Evolutionary conservation across 2,329 filamentous ascomycete species (phyloP), one percentile per base, ranked within the genome.

Genomic region (Elsinoe ampelina): DNA sequence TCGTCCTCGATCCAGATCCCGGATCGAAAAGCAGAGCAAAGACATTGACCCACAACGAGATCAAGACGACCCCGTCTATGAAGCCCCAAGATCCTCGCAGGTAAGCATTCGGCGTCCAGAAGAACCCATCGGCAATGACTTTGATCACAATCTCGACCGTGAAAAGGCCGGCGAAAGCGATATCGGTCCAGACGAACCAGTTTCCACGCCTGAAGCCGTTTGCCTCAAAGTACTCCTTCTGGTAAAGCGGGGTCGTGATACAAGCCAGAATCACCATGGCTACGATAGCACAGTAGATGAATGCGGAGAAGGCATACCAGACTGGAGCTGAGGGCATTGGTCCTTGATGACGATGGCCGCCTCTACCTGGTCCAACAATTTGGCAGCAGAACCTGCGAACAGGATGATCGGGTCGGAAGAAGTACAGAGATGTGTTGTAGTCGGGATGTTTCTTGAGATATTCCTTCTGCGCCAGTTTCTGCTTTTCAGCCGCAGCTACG

Each of bases 191-290:
- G 5, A 95, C 87, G 67, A 96, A 97, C 93, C 95, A 98, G 66
- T 92, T 93, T 58, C 77, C 78, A 45, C 81, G 74, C 58, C 77
- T 83, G 66, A 82, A 83, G 1, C 71, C 67, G 58, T 83, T 78
- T 5, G 70, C 75, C 55, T 80, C 70, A 64, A 91, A 92, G 67
- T 96, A 95, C 63, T 90, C 80, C 68, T 87, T 89, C 68, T 98
- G 93, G 68, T 95, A 98, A 13, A 98, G 75, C 0, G 93, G 93
- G 1, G 93, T 98, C 1, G 91, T 95, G 52, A 97, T 79, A 67
- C 92, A 98, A 30, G 93, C 93, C 54, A 98, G 80, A 43, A 96
- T 73, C n/a, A 98, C 93, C 95, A 98, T 98, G 52, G 89, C 88
- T 41, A 97, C 88, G 61, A 98, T 96, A 12, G 89, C 87, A 20